Evolutionary conservation across 176 grass and related monocot genomes (phyloP).

Genomic region (Carex kokanica): DNA sequence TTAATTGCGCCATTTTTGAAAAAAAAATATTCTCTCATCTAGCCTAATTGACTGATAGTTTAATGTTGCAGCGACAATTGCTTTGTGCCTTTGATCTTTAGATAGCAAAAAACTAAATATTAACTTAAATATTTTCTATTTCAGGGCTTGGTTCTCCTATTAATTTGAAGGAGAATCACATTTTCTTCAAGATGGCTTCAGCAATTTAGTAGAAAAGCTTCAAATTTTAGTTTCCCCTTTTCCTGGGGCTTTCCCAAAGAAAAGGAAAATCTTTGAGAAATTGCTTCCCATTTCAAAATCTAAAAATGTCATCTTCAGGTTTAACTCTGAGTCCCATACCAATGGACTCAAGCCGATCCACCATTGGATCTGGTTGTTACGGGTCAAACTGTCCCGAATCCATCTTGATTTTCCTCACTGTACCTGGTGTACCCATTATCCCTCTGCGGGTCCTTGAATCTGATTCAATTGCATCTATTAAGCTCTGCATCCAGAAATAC

Average conservation of each 20-base stretch:
- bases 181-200: conserved; percentile 27
- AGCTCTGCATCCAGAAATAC: conserved; percentile 42
- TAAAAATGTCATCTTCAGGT: conserved; percentile 34
- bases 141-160: conserved; percentile 29
- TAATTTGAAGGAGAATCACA: conserved; percentile 17
- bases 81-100: conserved; percentile 2
- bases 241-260: not conserved
- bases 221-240: not conserved
- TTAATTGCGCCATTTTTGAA: not conserved
- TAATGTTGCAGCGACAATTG: not conserved
- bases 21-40: not conserved
- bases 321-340: conserved; percentile 24
- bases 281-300: conserved; percentile 3
- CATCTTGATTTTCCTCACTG: conserved; percentile 45
- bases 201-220: not conserved
- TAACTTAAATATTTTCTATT: conserved; percentile 17
- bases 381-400: conserved; percentile 28
- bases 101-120: conserved; percentile 17
- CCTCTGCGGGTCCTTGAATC: conserved; percentile 35
- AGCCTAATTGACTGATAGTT: not conserved
- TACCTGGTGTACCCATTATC: conserved; percentile 29
- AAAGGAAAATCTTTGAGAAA: conserved; percentile 10
- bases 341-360: conserved; percentile 18
- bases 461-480: conserved; percentile 41
- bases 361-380: conserved; percentile 26